A percentile compares a stretch with the other conserved stretches of the same genome.
These are phyloP conservation scores for Coccomyxa sp. DNA, from an alignment of 139 green algal species.

Conservation along the genomic window DNA sequence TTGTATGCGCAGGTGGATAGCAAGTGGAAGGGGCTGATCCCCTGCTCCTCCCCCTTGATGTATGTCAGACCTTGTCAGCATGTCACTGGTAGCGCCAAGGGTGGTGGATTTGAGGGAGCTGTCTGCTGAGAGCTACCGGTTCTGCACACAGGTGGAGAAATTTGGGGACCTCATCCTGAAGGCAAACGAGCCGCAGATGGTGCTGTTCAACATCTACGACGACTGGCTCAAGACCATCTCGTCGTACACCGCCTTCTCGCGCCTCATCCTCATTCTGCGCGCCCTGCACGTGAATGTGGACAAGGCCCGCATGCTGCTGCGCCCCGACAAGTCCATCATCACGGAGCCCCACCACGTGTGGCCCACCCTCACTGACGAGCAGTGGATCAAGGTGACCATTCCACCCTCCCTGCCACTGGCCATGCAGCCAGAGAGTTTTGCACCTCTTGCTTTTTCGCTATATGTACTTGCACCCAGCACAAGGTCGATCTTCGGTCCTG, in stretches of 20 bases:
- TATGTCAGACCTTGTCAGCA: too few relatives aligned
- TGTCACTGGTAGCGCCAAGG: too few relatives aligned
- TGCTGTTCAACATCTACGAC: slow-evolving; percentile 99
- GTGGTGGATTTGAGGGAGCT: too few relatives aligned
- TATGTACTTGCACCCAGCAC: too few relatives aligned
- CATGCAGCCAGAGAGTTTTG: background rate
- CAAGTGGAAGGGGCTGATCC: too few relatives aligned
- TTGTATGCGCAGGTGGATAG: background rate
- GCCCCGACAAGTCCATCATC: slow-evolving; percentile 91
- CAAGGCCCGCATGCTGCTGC: slow-evolving; percentile 97
- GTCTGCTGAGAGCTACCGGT: background rate
- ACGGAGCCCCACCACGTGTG: slow-evolving; percentile 99
- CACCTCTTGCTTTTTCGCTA: too few relatives aligned
- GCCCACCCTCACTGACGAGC: slow-evolving; percentile 95
- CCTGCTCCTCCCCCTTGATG: too few relatives aligned
- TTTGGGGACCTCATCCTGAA: slow-evolving; percentile 97
- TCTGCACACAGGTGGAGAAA: slow-evolving; percentile 94
- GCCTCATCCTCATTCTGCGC: slow-evolving; percentile 96
- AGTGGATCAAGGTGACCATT: slow-evolving; percentile 95
- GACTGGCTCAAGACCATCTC: slow-evolving; percentile 98
- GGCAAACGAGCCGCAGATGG: slow-evolving; percentile 94
- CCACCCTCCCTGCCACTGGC: too few relatives aligned
- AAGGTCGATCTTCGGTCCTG: too few relatives aligned
- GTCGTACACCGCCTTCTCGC: slow-evolving; percentile 97
- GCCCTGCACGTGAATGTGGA: slow-evolving; percentile 98